These are phyloP conservation scores for Candida ovalis DNA, from an alignment of 805 yeast genomes.

Conservation along the genomic window DNA sequence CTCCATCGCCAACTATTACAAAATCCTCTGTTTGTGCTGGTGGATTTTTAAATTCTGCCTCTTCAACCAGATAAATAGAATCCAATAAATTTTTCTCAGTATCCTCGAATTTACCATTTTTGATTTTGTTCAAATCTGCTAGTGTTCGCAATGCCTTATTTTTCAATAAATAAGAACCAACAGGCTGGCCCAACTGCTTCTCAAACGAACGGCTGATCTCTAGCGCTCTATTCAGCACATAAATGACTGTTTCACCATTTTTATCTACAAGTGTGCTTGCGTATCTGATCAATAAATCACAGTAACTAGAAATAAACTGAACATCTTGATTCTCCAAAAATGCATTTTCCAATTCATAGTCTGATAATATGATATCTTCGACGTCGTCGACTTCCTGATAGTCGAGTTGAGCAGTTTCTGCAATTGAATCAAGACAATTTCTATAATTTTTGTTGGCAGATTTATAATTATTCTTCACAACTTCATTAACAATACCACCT, in stretches of 20 bases:
- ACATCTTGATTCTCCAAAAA: slow-evolving; percentile 30
- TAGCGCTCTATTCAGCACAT: slow-evolving; percentile 28
- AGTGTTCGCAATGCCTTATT: slow-evolving; percentile 34
- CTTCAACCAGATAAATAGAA: slow-evolving; percentile 24
- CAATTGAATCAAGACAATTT: slow-evolving; percentile 29
- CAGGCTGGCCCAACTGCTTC: slow-evolving; percentile 11
- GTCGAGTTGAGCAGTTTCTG: slow-evolving; percentile 27
- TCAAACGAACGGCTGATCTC: slow-evolving; percentile 31
- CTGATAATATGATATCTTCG: slow-evolving; percentile 17
- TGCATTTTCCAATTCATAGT: slow-evolving; percentile 22
- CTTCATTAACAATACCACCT: slow-evolving; percentile 38
- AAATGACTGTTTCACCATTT: slow-evolving; percentile 22
- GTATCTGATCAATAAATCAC: slow-evolving; percentile 37
- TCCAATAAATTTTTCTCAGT: slow-evolving; percentile 30
- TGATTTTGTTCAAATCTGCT: slow-evolving; percentile 28
- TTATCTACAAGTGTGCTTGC: slow-evolving; percentile 31
- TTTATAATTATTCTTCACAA: slow-evolving; percentile 29
- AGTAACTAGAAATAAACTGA: slow-evolving; percentile 31
- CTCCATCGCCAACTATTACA: slow-evolving; percentile 23
- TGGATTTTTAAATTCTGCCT: slow-evolving; percentile 1
- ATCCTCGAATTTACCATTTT: slow-evolving; percentile 16
- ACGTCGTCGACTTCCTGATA: slow-evolving; percentile 19
- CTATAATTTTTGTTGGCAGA: slow-evolving; percentile 34
- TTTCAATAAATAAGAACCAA: slow-evolving; percentile 28
- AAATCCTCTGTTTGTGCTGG: slow-evolving; percentile 10